Evolutionary conservation across 345 rosid species (phyloP), one percentile per base, ranked within the genome.

Genomic region (Microthlaspi erraticum): DNA sequence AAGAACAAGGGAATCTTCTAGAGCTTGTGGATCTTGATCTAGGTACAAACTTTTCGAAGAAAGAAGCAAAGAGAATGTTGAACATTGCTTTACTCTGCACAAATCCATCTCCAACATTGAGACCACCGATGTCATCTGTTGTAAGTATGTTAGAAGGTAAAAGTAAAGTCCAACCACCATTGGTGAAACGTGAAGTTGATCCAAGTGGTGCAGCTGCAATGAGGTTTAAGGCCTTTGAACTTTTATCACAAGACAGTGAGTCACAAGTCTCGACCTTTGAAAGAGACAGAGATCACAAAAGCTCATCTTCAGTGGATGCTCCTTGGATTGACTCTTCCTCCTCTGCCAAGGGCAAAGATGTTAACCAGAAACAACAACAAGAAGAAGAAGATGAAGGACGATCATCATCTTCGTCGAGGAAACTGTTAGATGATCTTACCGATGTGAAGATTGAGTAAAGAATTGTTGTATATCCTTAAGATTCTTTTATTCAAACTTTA

Each of bases 1-100:
- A 89, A 87, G 98, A 91, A 75, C 92, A 89, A 84, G 98, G 94
- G 44, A 93, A 83, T 68, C 90, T 93, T 17, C 80, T 91, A 1
- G 93, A 91, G 57, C 93, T 93, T 0, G 95, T 93, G 53, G 98
- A 91, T 76, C 85, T 83, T 4, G 66, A 33, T 60, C 94, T 93
- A 0, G 91, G 91, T 66, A 77, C 85, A 20, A 37, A 70, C 17
- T 87, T 78, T 65, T 65, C 88, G 3, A 79, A 80, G 76, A 59
- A 77, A 48, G 96, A 91, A 76, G 97, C 92, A 36, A 65, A 73
- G 84, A 72, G 81, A 62, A 76, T 93, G 85, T 83, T 93, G 41
- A 82, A 82, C 81, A 37, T 93, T 46, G 92, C 88, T 61, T 80
- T 93, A 5, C 74, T 89, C 58, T 93, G 98, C 86, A 89, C 98